Base-by-base conservation (phyloP, 202 grass and related monocot genomes). In the Schoenoplectus tabernaemontani region DNA sequence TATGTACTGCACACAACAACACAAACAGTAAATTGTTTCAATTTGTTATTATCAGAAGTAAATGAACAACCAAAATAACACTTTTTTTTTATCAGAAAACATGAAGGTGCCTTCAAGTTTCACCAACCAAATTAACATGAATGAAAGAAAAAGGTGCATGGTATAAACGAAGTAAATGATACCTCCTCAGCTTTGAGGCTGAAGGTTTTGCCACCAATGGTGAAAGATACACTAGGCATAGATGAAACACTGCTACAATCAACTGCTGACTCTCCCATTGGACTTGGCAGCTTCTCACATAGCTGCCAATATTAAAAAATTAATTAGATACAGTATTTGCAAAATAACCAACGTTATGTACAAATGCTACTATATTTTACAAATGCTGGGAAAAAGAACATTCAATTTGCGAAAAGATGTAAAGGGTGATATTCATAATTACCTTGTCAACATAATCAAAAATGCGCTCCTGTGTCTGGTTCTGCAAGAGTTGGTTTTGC, bases 241-340 rank as follows among this genome's bases (percentile, higher is more conserved):
- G 90, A 91, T 71, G 85, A 81, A 86, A 93, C 17, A 44, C 38
- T 83, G 78, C 8, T 39, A 69, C 90, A 93, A 39, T 97, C 87
- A 12, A 97, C 90, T 54, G 85, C 69, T 70, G 90, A 97, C 80
- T 97, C 87, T 80, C 90, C 90, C 90, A 89, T 91, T 46, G 90
- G 87, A 64, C 78, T 93, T 72, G 93, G 93, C 39, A 93, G 30
- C 53, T 66, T 68, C 12, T 93, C 89, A 46, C 93, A 97, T 15
- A 97, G 60, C 93, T 93, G 88, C 44, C 77, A 85, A 57, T 85
- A 70, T 9, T 66, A 11, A 75, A 54, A 5, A 74, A 30, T 30
- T 16, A 74, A 34, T 34, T 32, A 50, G 28, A 9, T 42, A 43
- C 16, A 66, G n/a, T 9, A 69, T 69, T 44, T 23, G 19, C 8